Base-by-base conservation (phyloP, 129 eudicot species). In the Erigeron canadensis region DNA sequence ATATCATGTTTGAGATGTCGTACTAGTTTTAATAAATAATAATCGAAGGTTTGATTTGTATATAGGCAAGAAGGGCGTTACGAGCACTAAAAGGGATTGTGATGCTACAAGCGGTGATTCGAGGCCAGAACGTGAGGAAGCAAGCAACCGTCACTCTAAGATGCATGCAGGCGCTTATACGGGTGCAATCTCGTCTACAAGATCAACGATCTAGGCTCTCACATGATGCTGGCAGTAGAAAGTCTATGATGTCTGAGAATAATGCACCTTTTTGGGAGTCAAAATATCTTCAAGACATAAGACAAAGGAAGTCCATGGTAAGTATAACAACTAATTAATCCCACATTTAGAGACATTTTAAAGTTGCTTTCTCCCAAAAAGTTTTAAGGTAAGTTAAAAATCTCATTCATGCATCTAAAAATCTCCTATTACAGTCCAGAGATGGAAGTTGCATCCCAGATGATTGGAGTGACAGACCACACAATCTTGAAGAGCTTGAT, bases 61-160 rank as follows among this genome's bases (percentile, higher is more conserved):
- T 83, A 47, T 44, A 94, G 98, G 98, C 98, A 7, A 77, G 96
- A 80, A 82, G 87, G 73, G 98, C 98, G 22, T 73, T 84, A 37
- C 61, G 81, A 9, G 98, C 95, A 11, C 84, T 94, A 5, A 86
- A 80, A 71, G 98, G 98, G 81, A 82, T 94, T 21, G 96, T 94
- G 79, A 89, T 81, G 81, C 98, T 94, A 51, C 98, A 94, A 84
- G 98, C 98, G n/a, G 73, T 89, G 67, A 84, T 94, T 69, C 87
- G 98, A 73, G 98, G 97, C 44, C 93, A 89, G 19, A 94, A 85
- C 18, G 90, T 87, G 12, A 50, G 98, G 54, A 94, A 86, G 70
- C 97, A 87, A 82, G 96, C 96, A 8, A 90, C 81, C 54, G 70
- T 84, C 71, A 86, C 98, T 4, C 70, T 89, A 53, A 82, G 74